Evolutionary conservation across 345 rosid genomes (phyloP).

Genomic region (Nasturtium officinale): DNA sequence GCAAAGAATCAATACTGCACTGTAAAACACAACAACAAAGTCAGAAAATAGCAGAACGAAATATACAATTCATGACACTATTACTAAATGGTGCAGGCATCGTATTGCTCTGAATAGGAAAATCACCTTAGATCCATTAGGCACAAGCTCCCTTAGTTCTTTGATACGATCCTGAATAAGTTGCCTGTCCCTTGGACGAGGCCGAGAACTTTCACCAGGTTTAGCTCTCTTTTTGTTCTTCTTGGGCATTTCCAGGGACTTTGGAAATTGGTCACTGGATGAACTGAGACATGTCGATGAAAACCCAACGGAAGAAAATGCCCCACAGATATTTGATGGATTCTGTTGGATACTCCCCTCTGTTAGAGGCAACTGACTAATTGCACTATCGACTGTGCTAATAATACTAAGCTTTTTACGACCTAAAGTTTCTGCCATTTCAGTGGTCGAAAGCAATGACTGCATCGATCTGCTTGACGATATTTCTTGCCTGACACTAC

Average conservation of each 20-base stretch:
- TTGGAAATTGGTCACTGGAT: conserved; percentile 66
- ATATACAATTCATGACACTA: neutral
- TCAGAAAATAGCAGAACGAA: conserved; percentile 20
- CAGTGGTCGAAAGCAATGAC: conserved; percentile 56
- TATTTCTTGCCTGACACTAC: conserved; percentile 55
- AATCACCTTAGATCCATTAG: conserved; percentile 92
- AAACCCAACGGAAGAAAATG: conserved; percentile 65
- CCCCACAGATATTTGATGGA: conserved; percentile 61
- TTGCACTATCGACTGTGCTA: conserved; percentile 53
- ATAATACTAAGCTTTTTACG: conserved; percentile 42
- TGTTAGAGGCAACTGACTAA: conserved; percentile 49
- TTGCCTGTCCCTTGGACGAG: conserved; percentile 97
- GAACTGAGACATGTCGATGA: conserved; percentile 73
- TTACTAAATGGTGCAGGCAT: neutral
- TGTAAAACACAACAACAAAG: conserved; percentile 49
- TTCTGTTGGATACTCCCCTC: conserved; percentile 51
- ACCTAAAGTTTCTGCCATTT: conserved; percentile 54
- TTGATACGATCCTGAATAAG: conserved; percentile 95
- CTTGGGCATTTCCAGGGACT: conserved; percentile 59
- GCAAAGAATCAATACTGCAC: conserved; percentile 97
- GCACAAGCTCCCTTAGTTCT: conserved; percentile 95
- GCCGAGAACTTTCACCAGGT: conserved; percentile 85
- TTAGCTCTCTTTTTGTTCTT: conserved; percentile 74
- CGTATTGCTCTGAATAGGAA: conserved; percentile 31
- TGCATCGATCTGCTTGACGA: conserved; percentile 56